A percentile compares a stretch with the other conserved stretches of the same genome.
These are phyloP conservation scores for Colletotrichum sojae DNA, from an alignment of 2,329 filamentous ascomycete genomes.

Conservation along the genomic window DNA sequence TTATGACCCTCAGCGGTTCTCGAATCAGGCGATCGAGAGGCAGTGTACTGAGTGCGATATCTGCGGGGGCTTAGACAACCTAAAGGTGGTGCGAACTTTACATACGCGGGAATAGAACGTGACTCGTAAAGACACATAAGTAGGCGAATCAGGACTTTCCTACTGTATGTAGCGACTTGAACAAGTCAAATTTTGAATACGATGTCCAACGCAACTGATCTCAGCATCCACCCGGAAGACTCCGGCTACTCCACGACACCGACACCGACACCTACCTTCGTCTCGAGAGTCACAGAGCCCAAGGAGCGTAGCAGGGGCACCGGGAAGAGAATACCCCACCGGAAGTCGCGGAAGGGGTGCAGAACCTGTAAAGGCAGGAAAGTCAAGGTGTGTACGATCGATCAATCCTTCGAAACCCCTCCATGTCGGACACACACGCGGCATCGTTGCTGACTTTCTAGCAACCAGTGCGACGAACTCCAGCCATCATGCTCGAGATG, in stretches of 20 bases:
- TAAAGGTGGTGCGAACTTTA: no score
- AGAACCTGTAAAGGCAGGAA: constrained; percentile 7
- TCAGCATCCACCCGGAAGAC: neutral
- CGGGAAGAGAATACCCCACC: constrained; percentile 8
- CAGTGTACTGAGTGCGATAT: no score
- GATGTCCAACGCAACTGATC: neutral
- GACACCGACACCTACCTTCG: neutral
- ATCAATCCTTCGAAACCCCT: no score
- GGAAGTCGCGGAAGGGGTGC: constrained; percentile 3
- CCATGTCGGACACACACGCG: no score
- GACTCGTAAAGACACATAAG: neutral
- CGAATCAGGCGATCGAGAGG: no score
- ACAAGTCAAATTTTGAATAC: neutral
- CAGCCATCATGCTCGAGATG: constrained; percentile 17
- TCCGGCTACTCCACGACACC: constrained; percentile 12
- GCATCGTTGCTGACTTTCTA: neutral
- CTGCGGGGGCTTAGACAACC: no score
- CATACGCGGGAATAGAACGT: no score
- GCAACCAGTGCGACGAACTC: constrained; percentile 22
- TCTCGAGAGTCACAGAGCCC: neutral
- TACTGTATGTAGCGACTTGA: neutral
- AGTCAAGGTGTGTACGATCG: constrained; percentile 21
- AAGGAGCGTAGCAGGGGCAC: neutral
- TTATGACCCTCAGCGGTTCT: no score
- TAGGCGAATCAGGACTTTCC: neutral